Conservation (phyloP, 2,329 filamentous ascomycete species). For the Aspergillus fijiensis region DNA sequence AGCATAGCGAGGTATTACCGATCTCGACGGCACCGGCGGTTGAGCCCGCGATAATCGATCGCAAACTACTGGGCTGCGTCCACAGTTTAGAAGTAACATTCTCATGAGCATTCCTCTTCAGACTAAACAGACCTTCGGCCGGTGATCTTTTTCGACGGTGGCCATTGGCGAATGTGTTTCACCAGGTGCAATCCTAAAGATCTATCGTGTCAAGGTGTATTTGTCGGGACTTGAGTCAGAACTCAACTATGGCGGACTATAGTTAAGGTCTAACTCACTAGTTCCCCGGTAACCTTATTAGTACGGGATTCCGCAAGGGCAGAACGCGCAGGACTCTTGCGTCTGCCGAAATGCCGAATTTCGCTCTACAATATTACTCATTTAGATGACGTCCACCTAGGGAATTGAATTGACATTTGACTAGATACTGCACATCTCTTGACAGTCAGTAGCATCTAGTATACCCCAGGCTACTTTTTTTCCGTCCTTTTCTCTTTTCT, state of each 20-base stretch:
- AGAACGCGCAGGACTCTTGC: not conserved
- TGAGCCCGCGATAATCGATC: conserved; percentile 87
- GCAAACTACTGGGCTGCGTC: conserved; percentile 69
- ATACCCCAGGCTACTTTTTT: conserved; percentile 4
- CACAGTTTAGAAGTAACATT: conserved; percentile 35
- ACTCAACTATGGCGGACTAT: not conserved
- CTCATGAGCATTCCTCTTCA: not conserved
- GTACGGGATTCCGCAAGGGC: conserved; percentile 1
- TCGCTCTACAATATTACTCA: too few species aligned
- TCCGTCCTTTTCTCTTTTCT: not conserved
- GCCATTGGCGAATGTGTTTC: conserved; percentile 29
- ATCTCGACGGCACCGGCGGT: conserved; percentile 96
- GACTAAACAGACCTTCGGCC: conserved; percentile 34
- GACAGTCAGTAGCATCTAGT: conserved; percentile 6
- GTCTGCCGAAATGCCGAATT: too few species aligned
- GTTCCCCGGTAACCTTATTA: not conserved
- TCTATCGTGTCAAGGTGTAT: not conserved
- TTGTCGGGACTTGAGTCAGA: not conserved
- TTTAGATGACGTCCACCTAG: not conserved
- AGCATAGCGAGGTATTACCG: conserved; percentile 51
- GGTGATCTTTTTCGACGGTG: conserved; percentile 36
- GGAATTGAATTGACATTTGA: conserved; percentile 10
- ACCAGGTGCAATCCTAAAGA: not conserved
- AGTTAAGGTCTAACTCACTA: not conserved
- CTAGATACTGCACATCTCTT: conserved; percentile 6